These are phyloP conservation scores for Colletotrichum cereale DNA, from an alignment of 2,329 filamentous ascomycete genomes.

Conservation along the genomic window DNA sequence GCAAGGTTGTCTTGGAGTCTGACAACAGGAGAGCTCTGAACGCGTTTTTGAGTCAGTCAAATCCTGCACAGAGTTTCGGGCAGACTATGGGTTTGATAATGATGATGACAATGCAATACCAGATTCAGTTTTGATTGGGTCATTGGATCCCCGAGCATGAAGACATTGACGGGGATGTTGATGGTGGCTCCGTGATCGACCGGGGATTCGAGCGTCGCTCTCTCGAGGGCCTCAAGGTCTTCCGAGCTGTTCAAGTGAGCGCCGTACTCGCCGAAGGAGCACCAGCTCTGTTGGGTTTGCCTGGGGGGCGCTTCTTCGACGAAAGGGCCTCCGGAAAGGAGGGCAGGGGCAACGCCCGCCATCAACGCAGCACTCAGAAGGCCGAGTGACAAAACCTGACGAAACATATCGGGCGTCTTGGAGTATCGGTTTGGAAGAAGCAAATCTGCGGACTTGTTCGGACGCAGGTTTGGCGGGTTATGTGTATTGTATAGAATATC, in stretches of 20 bases:
- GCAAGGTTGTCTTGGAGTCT: background rate
- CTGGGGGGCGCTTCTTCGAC: too few species aligned
- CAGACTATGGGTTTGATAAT: background rate
- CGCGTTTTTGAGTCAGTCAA: background rate
- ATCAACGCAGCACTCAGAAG: background rate
- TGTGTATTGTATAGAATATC: background rate
- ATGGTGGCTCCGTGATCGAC: background rate
- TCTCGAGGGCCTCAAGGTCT: background rate
- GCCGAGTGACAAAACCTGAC: background rate
- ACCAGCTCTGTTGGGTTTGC: background rate
- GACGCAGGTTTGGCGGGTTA: background rate
- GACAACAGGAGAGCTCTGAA: background rate
- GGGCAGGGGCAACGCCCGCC: background rate
- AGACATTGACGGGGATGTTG: slow-evolving; percentile 10
- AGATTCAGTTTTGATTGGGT: background rate
- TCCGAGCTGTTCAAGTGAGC: background rate
- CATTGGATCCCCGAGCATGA: background rate
- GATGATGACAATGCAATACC: background rate
- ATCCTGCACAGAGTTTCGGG: too few species aligned
- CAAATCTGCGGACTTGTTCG: too few species aligned
- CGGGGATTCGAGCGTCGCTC: background rate
- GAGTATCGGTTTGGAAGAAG: background rate
- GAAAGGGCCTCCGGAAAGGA: background rate
- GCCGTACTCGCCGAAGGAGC: background rate
- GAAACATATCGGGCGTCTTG: background rate